A percentile compares a stretch with the other conserved stretches of the same genome.
Conservation (phyloP, 371 early-diverging fungal genomes). For the Entomophthora muscae region DNA sequence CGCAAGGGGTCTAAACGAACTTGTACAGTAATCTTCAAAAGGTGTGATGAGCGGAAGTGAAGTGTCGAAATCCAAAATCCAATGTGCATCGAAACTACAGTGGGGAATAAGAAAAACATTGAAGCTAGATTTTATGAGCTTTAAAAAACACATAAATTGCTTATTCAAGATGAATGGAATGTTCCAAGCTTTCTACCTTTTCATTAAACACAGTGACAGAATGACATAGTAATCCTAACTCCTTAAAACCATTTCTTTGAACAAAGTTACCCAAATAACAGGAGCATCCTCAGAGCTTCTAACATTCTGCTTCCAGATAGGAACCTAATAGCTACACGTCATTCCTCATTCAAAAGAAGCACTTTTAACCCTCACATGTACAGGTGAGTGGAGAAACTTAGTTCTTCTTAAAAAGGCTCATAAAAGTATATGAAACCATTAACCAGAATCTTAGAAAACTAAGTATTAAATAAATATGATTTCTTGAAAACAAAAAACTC, state of each 20-base stretch:
- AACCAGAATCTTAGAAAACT: too few species aligned
- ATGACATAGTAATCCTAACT: background rate
- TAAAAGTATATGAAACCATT: too few species aligned
- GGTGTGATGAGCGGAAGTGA: background rate
- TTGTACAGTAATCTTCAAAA: background rate
- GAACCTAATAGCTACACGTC: too few species aligned
- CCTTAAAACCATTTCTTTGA: background rate
- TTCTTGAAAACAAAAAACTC: too few species aligned
- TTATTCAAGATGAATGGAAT: background rate
- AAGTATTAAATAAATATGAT: too few species aligned
- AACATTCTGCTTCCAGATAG: background rate
- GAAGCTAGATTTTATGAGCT: background rate
- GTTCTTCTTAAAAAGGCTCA: too few species aligned
- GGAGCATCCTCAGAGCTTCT: background rate
- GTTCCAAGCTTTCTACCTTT: background rate
- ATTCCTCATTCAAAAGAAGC: too few species aligned
- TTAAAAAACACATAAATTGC: background rate
- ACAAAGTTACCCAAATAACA: background rate
- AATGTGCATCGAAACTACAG: background rate
- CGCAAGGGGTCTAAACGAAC: background rate
- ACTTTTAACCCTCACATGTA: too few species aligned
- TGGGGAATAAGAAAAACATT: background rate
- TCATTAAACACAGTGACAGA: background rate
- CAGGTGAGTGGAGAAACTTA: too few species aligned
- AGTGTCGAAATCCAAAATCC: background rate